Evolutionary conservation across 225 moss, liverwort and hornwort genomes (phyloP), one percentile per base, ranked within the genome.

Genomic region (Ulota crispa): DNA sequence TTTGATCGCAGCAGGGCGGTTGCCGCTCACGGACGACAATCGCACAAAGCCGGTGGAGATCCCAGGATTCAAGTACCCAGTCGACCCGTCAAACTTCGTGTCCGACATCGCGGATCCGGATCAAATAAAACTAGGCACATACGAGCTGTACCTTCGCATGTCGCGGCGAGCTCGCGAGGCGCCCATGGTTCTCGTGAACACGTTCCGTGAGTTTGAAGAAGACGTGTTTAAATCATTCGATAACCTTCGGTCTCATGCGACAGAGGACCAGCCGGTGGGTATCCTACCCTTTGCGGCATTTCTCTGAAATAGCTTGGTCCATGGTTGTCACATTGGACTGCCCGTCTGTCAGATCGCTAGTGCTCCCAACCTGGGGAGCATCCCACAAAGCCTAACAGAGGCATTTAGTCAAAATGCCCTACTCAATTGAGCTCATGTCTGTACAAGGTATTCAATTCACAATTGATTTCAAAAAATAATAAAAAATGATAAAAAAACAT

Each of bases 241-340:
- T 9, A 0, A 30, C 31, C 43, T 69, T 15, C 16, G 1, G 3
- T 31, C 2, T 3, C 45, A 47, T 45, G 47, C 31, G 1, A 14
- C 5, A 0, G n/a, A 3, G 0, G 0, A 63, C 28, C 9, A 0
- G 0, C 21, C 37, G 3, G 64, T 72, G 59, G 0, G 0, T 42
- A 12, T 4, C 45, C 13, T 14, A 45, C 4, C 13, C 14, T 12
- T 13, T 14, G 45, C 45, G 12, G 45, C 45, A 4, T 12, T 45
- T 45, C 3, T 4, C 14, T 34, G 34, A 12, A 45, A 3, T 45
- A 45, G 45, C 45, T 14, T 14, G 41, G 9, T 41, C 41, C 34
- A 41, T 8, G 41, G n/a, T n/a, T n/a, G n/a, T n/a, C n/a, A n/a
- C n/a, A n/a, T n/a, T n/a, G n/a, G n/a, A n/a, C n/a, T n/a, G n/a